Evolutionary conservation across 805 yeast species (phyloP).

Genomic region (Lipomyces sp.): DNA sequence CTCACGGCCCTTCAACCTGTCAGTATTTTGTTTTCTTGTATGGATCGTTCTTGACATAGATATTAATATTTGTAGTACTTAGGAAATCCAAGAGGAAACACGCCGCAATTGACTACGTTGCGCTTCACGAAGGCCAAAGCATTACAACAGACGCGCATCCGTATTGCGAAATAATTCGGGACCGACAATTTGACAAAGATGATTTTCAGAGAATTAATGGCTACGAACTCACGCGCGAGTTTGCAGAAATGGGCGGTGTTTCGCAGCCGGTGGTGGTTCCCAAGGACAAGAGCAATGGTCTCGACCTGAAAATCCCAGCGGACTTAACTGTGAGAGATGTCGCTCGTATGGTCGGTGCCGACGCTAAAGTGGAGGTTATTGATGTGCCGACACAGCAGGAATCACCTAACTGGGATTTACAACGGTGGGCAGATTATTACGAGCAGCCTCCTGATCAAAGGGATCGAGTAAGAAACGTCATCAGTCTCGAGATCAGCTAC

Average conservation of each 20-base stretch:
- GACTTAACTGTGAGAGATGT: conserved; percentile 61
- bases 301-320: conserved; percentile 62
- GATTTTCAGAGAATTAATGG: conserved; percentile 45
- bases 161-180: conserved; percentile 44
- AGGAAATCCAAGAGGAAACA: conserved; percentile 61
- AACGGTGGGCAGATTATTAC: conserved; percentile 77
- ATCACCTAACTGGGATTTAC: conserved; percentile 66
- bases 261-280: conserved; percentile 56
- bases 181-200: conserved; percentile 41
- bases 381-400: conserved; percentile 80
- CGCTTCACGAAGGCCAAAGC: conserved; percentile 73
- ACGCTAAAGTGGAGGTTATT: conserved; percentile 76
- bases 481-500: conserved; percentile 76
- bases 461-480: conserved; percentile 76
- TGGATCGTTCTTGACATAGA: neutral
- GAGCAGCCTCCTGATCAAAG: conserved; percentile 51
- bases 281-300: conserved; percentile 40
- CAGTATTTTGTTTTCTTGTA: conserved; percentile 5
- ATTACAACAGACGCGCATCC: conserved; percentile 62
- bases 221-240: conserved; percentile 47
- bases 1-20: conserved; percentile 55
- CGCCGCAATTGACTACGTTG: conserved; percentile 73
- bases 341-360: conserved; percentile 64
- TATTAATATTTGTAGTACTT: conserved; percentile 40
- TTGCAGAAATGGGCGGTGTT: conserved; percentile 47